A percentile compares a stretch with the other conserved stretches of the same genome.
phyloP scores from a whole-genome alignment of 176 grass and related monocot species.

The Alopecurus myosuroides region DNA sequence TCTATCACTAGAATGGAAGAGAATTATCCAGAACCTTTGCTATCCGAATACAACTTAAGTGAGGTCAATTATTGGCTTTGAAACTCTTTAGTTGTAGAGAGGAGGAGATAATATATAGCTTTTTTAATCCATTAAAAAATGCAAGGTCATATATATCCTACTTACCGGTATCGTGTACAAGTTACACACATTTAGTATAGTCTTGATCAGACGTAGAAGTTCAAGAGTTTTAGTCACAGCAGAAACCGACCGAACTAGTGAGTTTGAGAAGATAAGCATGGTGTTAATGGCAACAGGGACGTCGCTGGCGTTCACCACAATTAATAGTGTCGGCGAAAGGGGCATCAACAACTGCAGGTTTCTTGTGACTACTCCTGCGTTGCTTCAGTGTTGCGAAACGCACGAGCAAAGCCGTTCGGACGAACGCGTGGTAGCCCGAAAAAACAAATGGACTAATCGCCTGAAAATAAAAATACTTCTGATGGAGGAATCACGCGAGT shows the following conservation, averaged over 20 bases:
- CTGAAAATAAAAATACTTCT: neutral
- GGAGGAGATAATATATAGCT: neutral
- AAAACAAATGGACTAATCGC: neutral
- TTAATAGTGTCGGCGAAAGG: slow-evolving; percentile 17
- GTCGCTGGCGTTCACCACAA: neutral
- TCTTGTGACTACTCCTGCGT: slow-evolving; percentile 21
- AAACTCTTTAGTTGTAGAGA: neutral
- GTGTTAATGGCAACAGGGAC: slow-evolving; percentile 17
- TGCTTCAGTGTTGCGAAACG: slow-evolving; percentile 45
- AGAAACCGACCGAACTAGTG: neutral
- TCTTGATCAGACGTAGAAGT: neutral
- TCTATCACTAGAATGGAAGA: too few species aligned
- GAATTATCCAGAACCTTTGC: too few species aligned
- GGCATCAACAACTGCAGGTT: slow-evolving; percentile 25
- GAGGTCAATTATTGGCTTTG: too few species aligned
- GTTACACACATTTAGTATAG: neutral
- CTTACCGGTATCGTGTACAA: neutral
- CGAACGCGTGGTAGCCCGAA: neutral
- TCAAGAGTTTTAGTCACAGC: neutral
- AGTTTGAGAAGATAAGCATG: slow-evolving; percentile 9
- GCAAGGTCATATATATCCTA: neutral
- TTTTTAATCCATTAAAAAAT: neutral
- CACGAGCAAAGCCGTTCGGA: neutral
- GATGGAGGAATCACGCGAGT: neutral
- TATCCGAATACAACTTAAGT: too few species aligned